Evolutionary conservation across 2,329 filamentous ascomycete species (phyloP), one percentile per base, ranked within the genome.

Genomic region (Tolypocladium pustulatum): DNA sequence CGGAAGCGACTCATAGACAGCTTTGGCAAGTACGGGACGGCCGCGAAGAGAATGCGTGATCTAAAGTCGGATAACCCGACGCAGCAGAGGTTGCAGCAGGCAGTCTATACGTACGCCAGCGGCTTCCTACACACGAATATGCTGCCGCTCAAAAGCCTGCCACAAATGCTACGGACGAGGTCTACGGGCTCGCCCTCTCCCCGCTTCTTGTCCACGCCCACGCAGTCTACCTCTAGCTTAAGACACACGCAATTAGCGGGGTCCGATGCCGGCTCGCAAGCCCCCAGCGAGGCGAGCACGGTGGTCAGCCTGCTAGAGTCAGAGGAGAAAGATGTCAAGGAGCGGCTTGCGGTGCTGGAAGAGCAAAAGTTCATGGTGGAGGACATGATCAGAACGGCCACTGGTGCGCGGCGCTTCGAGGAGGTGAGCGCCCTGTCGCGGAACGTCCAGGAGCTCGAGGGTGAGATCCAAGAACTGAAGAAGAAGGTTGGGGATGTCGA

Each of bases 301-400:
- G 76, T 76, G 0, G 75, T 82, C 1, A 82, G 79, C 59, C 75
- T 78, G 38, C 73, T 96, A 5, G 91, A 96, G 71, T 83, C 82
- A 0, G 91, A 96, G 69, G 91, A 96, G 71, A 93, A 90, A 69
- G 84, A 90, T 25, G 75, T 95, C 1, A 83, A 88, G 20, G 91
- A 96, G 67, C 79, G 85, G 4, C 76, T 96, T 15, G 88, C 94
- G 36, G 87, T 97, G 8, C 79, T 97, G 1, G 91, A 96, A 71
- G 92, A 97, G 73, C 92, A 97, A 71, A 88, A 86, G 63, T 96
- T 95, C 72, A 85, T 96, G 73, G 91, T 97, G 0, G 84, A 86
- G 41, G 86, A 90, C 65, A 96, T 96, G 91, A 84, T 96, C 52
- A 83, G 83, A 9, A 84, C 87, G 61, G 90, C 91, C 0, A 87